These are phyloP conservation scores for Nakazawaea populi DNA, from an alignment of 805 yeast species.

Conservation along the genomic window DNA sequence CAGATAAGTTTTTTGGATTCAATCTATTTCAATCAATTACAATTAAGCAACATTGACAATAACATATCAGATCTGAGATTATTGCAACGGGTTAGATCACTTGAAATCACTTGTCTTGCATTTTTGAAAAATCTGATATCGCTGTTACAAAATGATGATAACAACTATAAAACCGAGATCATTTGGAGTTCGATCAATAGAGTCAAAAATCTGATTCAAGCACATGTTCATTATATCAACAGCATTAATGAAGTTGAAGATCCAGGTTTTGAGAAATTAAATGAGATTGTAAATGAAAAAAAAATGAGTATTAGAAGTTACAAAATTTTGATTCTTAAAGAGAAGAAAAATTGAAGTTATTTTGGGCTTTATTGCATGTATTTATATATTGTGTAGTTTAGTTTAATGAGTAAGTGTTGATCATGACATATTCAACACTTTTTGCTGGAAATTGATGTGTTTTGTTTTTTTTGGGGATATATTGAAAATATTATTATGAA, in stretches of 20 bases:
- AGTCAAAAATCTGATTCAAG: constrained; percentile 2
- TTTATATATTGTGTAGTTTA: no score
- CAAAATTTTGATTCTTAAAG: background rate
- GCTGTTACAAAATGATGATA: background rate
- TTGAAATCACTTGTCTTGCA: constrained; percentile 1
- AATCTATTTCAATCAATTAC: background rate
- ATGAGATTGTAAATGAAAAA: background rate
- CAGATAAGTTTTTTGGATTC: background rate
- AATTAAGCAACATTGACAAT: background rate
- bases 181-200: constrained; percentile 5
- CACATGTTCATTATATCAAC: constrained; percentile 2
- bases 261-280: constrained; percentile 5
- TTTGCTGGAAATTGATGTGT: no score
- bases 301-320: constrained; percentile 2
- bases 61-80: background rate
- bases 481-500: no score
- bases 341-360: background rate
- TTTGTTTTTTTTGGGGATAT: no score
- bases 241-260: background rate
- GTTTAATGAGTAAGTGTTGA: no score
- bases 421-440: no score
- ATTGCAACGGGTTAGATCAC: background rate
- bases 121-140: background rate
- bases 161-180: background rate
- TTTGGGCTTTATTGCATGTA: background rate